phyloP scores from a whole-genome alignment of 805 yeast genomes.

The Hyphopichia homilentoma region DNA sequence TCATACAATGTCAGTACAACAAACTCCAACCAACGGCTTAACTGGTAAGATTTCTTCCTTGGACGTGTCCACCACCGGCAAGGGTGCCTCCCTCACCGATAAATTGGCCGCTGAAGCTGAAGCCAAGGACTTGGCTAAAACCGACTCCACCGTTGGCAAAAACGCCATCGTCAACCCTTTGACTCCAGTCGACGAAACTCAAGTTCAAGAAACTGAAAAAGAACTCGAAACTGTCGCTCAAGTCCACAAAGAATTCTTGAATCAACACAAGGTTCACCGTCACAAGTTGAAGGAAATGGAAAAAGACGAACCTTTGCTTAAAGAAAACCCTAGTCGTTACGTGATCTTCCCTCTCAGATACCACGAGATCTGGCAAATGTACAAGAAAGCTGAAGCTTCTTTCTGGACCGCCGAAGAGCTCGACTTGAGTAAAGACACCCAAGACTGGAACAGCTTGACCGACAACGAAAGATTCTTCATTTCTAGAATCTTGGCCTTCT shows the following conservation, averaged over 20 bases:
- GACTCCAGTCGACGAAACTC: slow-evolving; percentile 15
- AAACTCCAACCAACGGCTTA: slow-evolving; percentile 55
- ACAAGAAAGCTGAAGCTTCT: slow-evolving; percentile 98
- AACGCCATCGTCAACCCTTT: slow-evolving; percentile 13
- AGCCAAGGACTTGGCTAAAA: slow-evolving; percentile 28
- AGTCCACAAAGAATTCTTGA: slow-evolving; percentile 55
- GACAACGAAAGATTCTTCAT: slow-evolving; percentile 91
- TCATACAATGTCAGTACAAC: slow-evolving; percentile 46
- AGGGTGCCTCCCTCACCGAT: slow-evolving; percentile 38
- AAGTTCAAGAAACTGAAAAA: slow-evolving; percentile 17
- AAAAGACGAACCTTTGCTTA: slow-evolving; percentile 82
- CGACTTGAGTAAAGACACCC: slow-evolving; percentile 85
- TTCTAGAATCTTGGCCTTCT: slow-evolving; percentile 92
- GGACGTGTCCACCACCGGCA: slow-evolving; percentile 28
- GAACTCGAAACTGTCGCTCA: slow-evolving; percentile 23
- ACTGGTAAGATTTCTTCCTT: slow-evolving; percentile 41
- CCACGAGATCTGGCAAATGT: slow-evolving; percentile 98
- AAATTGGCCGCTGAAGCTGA: slow-evolving; percentile 40
- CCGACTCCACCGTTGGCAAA: slow-evolving; percentile 19
- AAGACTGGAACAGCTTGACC: slow-evolving; percentile 91
- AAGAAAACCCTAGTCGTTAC: slow-evolving; percentile 82
- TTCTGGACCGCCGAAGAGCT: slow-evolving; percentile 99
- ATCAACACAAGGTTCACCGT: slow-evolving; percentile 66
- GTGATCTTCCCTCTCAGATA: slow-evolving; percentile 95
- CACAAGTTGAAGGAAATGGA: slow-evolving; percentile 70